Conservation (phyloP, 441 rosid genomes). For the Geranium incanum region DNA sequence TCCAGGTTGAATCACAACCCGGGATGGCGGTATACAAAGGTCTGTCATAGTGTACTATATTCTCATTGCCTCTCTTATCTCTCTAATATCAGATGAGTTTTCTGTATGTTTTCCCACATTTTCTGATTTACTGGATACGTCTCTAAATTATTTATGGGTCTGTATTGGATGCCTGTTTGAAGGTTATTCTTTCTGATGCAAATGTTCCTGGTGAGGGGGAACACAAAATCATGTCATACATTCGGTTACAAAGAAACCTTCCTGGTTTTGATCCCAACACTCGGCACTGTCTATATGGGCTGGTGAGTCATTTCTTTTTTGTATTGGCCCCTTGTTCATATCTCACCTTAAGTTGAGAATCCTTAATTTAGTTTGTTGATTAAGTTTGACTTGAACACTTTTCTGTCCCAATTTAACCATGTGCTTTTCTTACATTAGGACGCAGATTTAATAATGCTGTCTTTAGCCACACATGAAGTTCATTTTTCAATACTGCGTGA, state of each 20-base stretch:
- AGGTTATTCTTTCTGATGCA: slow-evolving; percentile 97
- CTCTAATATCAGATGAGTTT: slow-evolving; percentile 39
- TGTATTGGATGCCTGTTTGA: slow-evolving; percentile 58
- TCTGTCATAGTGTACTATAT: slow-evolving; percentile 28
- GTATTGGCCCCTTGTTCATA: slow-evolving; percentile 4
- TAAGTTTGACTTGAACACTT: slow-evolving; percentile 8
- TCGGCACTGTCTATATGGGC: slow-evolving; percentile 79
- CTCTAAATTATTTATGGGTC: slow-evolving; percentile 50
- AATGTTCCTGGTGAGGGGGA: slow-evolving; percentile 98
- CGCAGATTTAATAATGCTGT: slow-evolving; percentile 94
- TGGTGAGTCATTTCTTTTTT: slow-evolving; percentile 45
- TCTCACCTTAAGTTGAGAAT: background rate
- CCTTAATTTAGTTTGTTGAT: slow-evolving; percentile 2
- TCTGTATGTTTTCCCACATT: slow-evolving; percentile 29
- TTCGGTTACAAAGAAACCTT: slow-evolving; percentile 72
- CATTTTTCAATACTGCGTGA: slow-evolving; percentile 96
- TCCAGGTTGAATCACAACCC: slow-evolving; percentile 71
- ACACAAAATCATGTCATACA: slow-evolving; percentile 92
- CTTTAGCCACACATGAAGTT: slow-evolving; percentile 92
- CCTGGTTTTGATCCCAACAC: slow-evolving; percentile 88
- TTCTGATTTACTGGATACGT: slow-evolving; percentile 43
- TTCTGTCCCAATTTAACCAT: slow-evolving; percentile 1
- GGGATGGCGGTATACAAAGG: slow-evolving; percentile 83
- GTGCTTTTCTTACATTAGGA: slow-evolving; percentile 46
- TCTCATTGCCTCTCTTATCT: slow-evolving; percentile 18